Evolutionary conservation across 129 eudicot species (phyloP).

Genomic region (Artemisia argyi): DNA sequence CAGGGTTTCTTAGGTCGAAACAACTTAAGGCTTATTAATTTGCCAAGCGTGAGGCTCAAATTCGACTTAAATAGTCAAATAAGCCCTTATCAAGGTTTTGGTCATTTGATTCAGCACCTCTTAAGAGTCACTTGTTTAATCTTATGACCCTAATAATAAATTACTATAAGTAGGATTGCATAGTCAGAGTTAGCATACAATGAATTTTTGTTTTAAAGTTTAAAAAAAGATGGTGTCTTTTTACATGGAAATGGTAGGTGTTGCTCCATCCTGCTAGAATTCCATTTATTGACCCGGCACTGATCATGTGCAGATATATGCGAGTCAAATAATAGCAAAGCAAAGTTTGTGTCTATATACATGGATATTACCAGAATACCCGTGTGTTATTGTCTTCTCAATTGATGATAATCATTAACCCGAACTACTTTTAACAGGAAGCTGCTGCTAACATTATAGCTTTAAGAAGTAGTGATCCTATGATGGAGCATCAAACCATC

Average conservation of each 20-base stretch:
- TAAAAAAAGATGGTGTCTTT: not conserved
- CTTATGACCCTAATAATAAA: not conserved
- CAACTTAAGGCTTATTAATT: not conserved
- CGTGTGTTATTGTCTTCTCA: slow-evolving; percentile 12
- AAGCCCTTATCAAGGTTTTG: not conserved
- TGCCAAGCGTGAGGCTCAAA: not conserved
- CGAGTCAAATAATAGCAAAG: too few relatives aligned
- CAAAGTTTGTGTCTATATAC: slow-evolving; percentile 5
- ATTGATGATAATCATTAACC: not conserved
- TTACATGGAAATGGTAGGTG: not conserved
- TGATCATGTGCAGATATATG: too few relatives aligned
- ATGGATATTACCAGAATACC: not conserved
- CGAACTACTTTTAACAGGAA: slow-evolving; percentile 36
- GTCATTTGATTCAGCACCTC: too few relatives aligned
- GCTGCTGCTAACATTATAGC: slow-evolving; percentile 29
- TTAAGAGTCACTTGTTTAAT: too few relatives aligned
- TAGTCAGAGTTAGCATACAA: not conserved
- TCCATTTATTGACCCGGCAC: not conserved
- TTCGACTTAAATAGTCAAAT: not conserved
- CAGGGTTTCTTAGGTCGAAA: not conserved
- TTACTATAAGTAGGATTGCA: not conserved
- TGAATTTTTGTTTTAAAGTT: not conserved
- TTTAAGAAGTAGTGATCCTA: slow-evolving; percentile 31
- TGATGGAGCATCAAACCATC: slow-evolving; percentile 29
- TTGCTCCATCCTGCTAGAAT: slow-evolving; percentile 3